Percentiles rank a stretch among this genome's conserved stretches.
Evolutionary conservation across 805 yeast genomes (phyloP).

Genomic region (Saccharomycopsis babjevae): DNA sequence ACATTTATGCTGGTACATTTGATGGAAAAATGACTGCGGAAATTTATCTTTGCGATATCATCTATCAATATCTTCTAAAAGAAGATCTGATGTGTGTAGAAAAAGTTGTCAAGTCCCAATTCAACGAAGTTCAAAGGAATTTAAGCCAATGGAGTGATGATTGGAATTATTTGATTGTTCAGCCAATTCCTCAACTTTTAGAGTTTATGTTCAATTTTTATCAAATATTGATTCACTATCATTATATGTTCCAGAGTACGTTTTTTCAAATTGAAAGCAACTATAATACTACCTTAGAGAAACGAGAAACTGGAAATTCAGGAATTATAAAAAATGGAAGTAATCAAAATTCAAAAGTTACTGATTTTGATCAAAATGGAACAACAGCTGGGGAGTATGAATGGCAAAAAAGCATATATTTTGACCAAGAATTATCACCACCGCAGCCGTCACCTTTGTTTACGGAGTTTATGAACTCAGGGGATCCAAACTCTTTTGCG

Average conservation of each 20-base stretch:
- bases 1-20: constrained; percentile 43
- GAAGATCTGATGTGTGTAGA: constrained; percentile 2
- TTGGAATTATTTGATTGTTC: constrained; percentile 45
- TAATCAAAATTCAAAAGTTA: not conserved
- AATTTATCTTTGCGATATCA: constrained; percentile 26
- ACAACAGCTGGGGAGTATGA: not conserved
- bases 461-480: not conserved
- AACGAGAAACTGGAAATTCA: not conserved
- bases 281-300: not conserved
- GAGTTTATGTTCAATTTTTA: constrained; percentile 45
- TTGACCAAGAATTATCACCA: not conserved
- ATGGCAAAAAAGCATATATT: not conserved
- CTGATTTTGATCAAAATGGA: not conserved
- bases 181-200: constrained; percentile 48
- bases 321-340: not conserved
- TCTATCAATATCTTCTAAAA: constrained; percentile 13
- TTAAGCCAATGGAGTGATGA: constrained; percentile 37
- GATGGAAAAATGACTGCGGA: constrained; percentile 54
- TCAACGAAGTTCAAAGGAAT: constrained; percentile 24
- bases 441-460: not conserved
- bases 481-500: not conserved
- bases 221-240: constrained; percentile 31
- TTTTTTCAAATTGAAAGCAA: not conserved
- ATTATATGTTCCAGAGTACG: constrained; percentile 21
- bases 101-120: constrained; percentile 3